Conservation (phyloP, 306 rosid species). For the Carpinus fangiana region DNA sequence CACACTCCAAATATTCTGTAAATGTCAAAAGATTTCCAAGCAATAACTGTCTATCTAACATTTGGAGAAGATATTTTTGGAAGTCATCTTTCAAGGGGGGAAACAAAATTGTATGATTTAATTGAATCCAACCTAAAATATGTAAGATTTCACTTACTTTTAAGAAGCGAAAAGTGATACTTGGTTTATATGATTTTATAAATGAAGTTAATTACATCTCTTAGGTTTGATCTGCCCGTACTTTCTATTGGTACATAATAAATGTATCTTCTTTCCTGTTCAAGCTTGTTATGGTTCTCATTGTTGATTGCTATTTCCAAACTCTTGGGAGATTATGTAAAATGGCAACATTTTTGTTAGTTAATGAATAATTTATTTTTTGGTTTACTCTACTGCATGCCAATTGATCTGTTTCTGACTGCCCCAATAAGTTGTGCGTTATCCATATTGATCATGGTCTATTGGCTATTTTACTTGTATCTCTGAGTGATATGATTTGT, state of each 20-base stretch:
- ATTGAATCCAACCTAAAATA: background rate
- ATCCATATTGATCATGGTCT: background rate
- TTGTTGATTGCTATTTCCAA: background rate
- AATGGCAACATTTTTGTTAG: background rate
- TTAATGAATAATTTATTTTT: background rate
- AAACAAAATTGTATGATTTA: background rate
- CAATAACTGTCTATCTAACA: background rate
- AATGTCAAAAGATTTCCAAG: background rate
- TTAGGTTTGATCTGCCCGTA: background rate
- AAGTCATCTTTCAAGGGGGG: background rate
- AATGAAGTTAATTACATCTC: background rate
- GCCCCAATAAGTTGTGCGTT: background rate
- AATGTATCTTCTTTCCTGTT: background rate
- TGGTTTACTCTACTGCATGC: background rate
- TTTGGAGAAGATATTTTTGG: background rate
- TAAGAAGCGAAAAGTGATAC: background rate
- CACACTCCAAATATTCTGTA: background rate
- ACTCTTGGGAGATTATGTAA: background rate
- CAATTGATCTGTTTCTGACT: background rate
- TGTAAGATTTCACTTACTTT: background rate
- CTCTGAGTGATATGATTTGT: constrained; percentile 6
- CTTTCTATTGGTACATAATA: background rate
- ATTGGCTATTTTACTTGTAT: constrained; percentile 3
- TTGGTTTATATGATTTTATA: background rate
- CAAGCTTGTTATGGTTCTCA: background rate